Base-by-base conservation (phyloP, 805 yeast genomes). In the Lachancea meyersii region DNA sequence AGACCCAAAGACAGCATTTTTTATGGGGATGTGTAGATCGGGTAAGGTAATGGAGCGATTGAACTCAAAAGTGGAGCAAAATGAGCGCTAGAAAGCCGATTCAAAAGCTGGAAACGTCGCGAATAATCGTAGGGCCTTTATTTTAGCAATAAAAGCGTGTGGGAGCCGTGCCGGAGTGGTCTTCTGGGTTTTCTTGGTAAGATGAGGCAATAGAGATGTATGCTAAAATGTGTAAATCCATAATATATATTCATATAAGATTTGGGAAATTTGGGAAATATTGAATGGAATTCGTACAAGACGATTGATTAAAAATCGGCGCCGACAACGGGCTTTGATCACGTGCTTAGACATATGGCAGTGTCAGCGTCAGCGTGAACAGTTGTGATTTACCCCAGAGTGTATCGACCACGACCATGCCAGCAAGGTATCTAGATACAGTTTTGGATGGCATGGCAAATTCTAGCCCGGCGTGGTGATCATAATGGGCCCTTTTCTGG, bases 1-100 rank as follows among this genome's bases (percentile, higher is more conserved):
- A 52, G 41, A 39, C 55, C 55, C 32, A 50, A 37, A 18, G 45
- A 41, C 11, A 50, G 32, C 54, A 50, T 50, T 22, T 39, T 34
- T 21, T 13, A 21, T 18, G 35, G 3, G n/a, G 35, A 18, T 16
- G 11, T 31, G 11, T 13, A 10, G 14, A 8, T 6, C 10, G 13
- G 5, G 13, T 26, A 10, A 11, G 28, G 10, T 4, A 14, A 26
- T 14, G 13, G 28, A 26, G 13, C 14, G 28, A 14, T 13, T 11
- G 13, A 10, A 13, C 28, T 26, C 28, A 4, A 9, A 9, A 30
- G 14, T 9, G 18, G 9, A 8, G 20, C 33, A 8, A 14, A 30
- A 30, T 11, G 13, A 26, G 13, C 28, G 28, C 28, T 26, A 26
- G 13, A 26, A 26, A 26, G 28, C 10, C 6, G 32, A 18, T 30